These are phyloP conservation scores for Sugiyamaella grinbergsii DNA, from an alignment of 1,139 yeast species.

Conservation along the genomic window DNA sequence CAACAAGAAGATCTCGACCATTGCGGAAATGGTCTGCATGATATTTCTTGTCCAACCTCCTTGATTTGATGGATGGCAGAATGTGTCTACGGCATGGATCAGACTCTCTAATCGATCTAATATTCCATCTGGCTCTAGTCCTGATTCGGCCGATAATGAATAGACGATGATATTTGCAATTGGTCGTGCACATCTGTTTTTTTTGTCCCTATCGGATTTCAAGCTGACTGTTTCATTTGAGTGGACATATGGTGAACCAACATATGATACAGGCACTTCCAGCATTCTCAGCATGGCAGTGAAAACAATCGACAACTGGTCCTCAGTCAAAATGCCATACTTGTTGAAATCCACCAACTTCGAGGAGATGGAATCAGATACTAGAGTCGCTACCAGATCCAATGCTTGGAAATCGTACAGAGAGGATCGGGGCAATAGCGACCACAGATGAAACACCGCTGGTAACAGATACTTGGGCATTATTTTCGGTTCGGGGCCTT, in stretches of 20 bases:
- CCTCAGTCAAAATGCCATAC: slow-evolving; percentile 64
- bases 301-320: slow-evolving; percentile 62
- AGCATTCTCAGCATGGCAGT: slow-evolving; percentile 47
- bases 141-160: slow-evolving; percentile 55
- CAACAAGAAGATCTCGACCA: slow-evolving; percentile 39
- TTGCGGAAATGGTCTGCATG: slow-evolving; percentile 57
- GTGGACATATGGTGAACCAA: slow-evolving; percentile 42
- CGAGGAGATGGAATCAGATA: slow-evolving; percentile 49
- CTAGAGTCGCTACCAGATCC: slow-evolving; percentile 63
- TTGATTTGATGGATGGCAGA: slow-evolving; percentile 85
- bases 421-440: slow-evolving; percentile 56
- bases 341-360: slow-evolving; percentile 42
- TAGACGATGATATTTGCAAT: slow-evolving; percentile 64
- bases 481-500: slow-evolving; percentile 23
- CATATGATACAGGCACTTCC: slow-evolving; percentile 45
- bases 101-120: slow-evolving; percentile 57
- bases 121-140: slow-evolving; percentile 49
- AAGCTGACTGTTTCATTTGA: slow-evolving; percentile 33
- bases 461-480: slow-evolving; percentile 45
- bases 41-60: slow-evolving; percentile 84
- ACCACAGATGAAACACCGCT: slow-evolving; percentile 75
- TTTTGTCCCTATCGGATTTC: slow-evolving; percentile 33
- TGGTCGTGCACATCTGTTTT: slow-evolving; percentile 36
- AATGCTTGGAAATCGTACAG: slow-evolving; percentile 69
- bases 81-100: slow-evolving; percentile 74